phyloP scores from a whole-genome alignment of 106 monocot species.

The Dendrobium chrysotoxum region DNA sequence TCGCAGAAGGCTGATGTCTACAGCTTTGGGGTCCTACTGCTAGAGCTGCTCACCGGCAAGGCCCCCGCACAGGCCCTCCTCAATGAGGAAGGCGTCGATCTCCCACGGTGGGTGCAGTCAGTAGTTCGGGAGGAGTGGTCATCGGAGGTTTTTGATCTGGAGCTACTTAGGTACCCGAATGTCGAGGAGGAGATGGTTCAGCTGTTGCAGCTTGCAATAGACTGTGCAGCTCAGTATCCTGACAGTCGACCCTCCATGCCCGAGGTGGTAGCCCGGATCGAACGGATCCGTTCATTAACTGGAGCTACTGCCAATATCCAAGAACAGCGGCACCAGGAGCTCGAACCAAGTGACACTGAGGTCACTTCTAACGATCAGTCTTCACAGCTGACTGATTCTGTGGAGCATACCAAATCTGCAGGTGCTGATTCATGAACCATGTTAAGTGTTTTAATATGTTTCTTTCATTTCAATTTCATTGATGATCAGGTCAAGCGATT shows the following conservation, averaged over 20 bases:
- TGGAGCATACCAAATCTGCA: neutral
- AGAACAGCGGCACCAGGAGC: neutral
- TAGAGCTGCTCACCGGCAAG: constrained; percentile 26
- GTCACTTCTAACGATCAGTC: neutral
- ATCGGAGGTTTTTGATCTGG: constrained; percentile 70
- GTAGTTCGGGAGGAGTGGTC: constrained; percentile 63
- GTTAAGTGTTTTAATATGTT: neutral
- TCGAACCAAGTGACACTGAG: neutral
- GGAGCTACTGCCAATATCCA: neutral
- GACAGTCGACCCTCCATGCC: constrained; percentile 67
- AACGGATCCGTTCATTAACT: constrained; percentile 29
- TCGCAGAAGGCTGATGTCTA: constrained; percentile 25
- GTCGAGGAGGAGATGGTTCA: constrained; percentile 72
- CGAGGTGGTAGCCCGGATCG: constrained; percentile 51
- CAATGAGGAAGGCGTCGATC: constrained; percentile 16
- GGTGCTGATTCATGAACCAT: neutral
- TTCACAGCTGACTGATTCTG: neutral
- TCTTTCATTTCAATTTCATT: neutral
- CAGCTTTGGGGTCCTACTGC: constrained; percentile 22
- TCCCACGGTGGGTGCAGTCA: constrained; percentile 5
- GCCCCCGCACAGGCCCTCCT: constrained; percentile 21
- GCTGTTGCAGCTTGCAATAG: constrained; percentile 71
- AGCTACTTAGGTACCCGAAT: constrained; percentile 41
- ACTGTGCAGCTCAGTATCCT: constrained; percentile 52
- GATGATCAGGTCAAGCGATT: neutral